Evolutionary conservation across 2,329 filamentous ascomycete genomes (phyloP).

Genomic region (Venturia aucupariae): DNA sequence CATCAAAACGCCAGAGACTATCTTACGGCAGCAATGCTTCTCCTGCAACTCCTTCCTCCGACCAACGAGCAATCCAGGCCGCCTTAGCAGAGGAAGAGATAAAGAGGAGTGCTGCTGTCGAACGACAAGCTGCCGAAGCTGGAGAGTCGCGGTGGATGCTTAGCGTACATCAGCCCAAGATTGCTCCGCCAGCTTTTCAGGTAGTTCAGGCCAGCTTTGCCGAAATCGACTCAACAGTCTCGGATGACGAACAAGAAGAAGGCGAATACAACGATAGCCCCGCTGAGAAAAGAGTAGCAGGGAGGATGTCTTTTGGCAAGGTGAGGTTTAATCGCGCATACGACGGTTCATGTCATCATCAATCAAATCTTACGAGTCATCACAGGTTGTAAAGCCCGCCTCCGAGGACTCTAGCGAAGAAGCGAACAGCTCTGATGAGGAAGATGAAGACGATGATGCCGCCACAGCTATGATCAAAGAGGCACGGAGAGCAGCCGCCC

Average conservation of each 20-base stretch:
- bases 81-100: constrained; percentile 59
- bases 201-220: constrained; percentile 55
- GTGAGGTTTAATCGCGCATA: constrained; percentile 23
- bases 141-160: constrained; percentile 72
- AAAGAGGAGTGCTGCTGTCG: constrained; percentile 48
- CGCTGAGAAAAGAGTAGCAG: constrained; percentile 3
- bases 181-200: constrained; percentile 29
- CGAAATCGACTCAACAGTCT: constrained; percentile 34
- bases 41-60: constrained; percentile 35
- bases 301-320: constrained; percentile 13
- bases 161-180: constrained; percentile 42
- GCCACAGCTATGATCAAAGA: constrained; percentile 36
- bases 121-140: constrained; percentile 51
- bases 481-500: constrained; percentile 36
- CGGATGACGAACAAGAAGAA: constrained; percentile 27
- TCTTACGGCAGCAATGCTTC: constrained; percentile 31
- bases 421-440: constrained; percentile 24
- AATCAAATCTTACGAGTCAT: constrained; percentile 26
- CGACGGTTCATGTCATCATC: constrained; percentile 27
- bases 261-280: not conserved
- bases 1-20: constrained; percentile 55
- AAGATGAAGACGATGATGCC: constrained; percentile 34
- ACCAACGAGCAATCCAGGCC: constrained; percentile 43
- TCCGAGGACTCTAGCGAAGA: constrained; percentile 24
- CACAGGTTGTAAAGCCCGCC: constrained; percentile 20